Evolutionary conservation across 2,329 filamentous ascomycete genomes (phyloP).

Genomic region (Fusarium sarcochroum): DNA sequence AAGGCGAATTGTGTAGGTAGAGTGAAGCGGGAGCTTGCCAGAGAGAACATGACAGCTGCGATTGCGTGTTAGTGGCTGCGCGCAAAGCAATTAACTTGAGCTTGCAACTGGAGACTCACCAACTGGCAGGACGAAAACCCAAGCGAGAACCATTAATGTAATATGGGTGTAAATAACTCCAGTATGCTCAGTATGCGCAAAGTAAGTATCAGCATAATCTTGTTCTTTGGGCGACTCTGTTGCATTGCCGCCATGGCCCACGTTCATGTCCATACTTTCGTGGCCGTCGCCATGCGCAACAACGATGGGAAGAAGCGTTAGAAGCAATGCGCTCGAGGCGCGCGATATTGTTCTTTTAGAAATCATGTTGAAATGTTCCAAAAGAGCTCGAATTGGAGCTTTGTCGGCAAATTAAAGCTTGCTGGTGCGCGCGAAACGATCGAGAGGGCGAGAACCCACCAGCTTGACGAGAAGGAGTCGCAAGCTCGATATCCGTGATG

Average conservation of each 20-base stretch:
- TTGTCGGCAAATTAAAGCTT: not conserved
- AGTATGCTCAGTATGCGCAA: conserved; percentile 66
- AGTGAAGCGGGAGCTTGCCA: conserved; percentile 82
- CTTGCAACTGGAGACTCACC: conserved; percentile 64
- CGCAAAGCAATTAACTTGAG: not conserved
- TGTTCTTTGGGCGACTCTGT: conserved; percentile 47
- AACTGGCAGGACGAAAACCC: conserved; percentile 80
- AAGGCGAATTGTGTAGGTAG: conserved; percentile 79
- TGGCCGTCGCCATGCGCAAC: conserved; percentile 41
- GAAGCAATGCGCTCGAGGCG: conserved; percentile 10
- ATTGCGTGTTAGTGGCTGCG: conserved; percentile 15
- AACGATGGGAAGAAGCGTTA: conserved; percentile 37
- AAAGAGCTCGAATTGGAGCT: not conserved
- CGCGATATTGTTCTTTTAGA: not conserved
- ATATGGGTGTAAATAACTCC: conserved; percentile 78
- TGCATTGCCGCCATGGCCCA: conserved; percentile 20
- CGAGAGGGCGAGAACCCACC: not conserved
- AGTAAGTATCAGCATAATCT: conserved; percentile 68
- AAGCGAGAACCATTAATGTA: conserved; percentile 76
- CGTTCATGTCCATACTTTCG: conserved; percentile 24
- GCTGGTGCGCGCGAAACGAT: conserved; percentile 1
- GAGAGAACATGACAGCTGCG: conserved; percentile 86
- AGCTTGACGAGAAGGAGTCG: not conserved
- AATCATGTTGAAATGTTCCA: conserved; percentile 7
- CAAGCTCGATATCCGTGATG: conserved; percentile 3